phyloP scores from a whole-genome alignment of 192 early-diverging fungal genomes.

The Linnemannia hyalina region DNA sequence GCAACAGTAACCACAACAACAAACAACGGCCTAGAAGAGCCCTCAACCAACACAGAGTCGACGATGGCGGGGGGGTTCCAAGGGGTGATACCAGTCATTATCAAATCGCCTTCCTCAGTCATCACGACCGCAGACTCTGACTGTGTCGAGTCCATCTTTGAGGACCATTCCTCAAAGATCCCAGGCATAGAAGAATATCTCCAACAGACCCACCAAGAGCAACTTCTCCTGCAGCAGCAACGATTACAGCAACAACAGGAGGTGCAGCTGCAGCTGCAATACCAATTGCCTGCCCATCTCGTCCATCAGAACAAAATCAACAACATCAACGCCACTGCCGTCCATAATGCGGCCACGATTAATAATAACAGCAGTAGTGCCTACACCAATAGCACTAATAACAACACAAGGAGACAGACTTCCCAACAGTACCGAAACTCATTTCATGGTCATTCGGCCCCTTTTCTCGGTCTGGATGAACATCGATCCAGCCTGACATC shows the following conservation, averaged over 20 bases:
- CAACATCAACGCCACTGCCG: neutral
- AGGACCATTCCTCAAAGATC: conserved; percentile 16
- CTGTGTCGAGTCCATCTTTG: conserved; percentile 35
- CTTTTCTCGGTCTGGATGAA: conserved; percentile 19
- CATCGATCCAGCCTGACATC: neutral
- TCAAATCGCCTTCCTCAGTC: conserved; percentile 47
- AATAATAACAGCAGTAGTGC: neutral
- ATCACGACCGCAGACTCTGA: conserved; percentile 45
- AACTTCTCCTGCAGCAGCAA: conserved; percentile 30
- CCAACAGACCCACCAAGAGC: conserved; percentile 38
- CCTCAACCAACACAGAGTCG: neutral
- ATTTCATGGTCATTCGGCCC: conserved; percentile 39
- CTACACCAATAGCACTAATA: conserved; percentile 2
- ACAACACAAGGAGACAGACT: neutral
- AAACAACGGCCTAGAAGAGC: neutral
- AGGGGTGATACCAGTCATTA: conserved; percentile 43
- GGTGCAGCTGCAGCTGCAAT: conserved; percentile 26
- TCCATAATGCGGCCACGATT: neutral
- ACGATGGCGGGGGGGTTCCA: conserved; percentile 16
- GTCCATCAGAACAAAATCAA: conserved; percentile 1
- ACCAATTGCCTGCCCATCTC: conserved; percentile 32
- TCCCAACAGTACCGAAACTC: conserved; percentile 29
- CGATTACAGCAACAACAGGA: conserved; percentile 24
- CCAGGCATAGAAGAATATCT: conserved; percentile 49
- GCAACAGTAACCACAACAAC: neutral